These are phyloP conservation scores for Rhizodiscina lignyota DNA, from an alignment of 495 filamentous ascomycete genomes.

Conservation along the genomic window DNA sequence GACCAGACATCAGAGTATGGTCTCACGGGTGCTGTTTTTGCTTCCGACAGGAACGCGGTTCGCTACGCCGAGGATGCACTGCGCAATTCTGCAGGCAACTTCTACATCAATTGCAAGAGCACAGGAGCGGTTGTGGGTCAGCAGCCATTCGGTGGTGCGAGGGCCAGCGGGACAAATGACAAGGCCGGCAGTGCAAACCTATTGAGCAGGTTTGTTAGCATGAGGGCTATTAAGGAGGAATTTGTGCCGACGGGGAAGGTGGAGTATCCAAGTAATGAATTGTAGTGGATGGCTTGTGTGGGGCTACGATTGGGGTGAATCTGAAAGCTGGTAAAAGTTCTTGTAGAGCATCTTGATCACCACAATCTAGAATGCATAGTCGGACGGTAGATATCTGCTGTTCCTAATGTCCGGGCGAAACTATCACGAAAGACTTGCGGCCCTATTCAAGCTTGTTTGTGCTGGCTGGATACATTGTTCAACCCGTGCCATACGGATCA, in stretches of 20 bases:
- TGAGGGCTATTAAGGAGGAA: conserved; percentile 26
- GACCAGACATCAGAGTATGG: conserved; percentile 22
- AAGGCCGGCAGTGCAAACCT: conserved; percentile 25
- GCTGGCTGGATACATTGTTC: no score
- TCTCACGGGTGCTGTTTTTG: conserved; percentile 26
- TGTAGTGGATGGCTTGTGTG: conserved; percentile 2
- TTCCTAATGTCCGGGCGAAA: no score
- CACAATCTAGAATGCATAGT: no score
- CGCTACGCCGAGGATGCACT: conserved; percentile 22
- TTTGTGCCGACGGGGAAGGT: conserved; percentile 19
- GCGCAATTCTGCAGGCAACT: conserved; percentile 23
- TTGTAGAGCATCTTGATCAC: no score
- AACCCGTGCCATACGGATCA: no score
- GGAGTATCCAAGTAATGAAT: conserved; percentile 22
- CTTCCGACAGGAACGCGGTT: conserved; percentile 18
- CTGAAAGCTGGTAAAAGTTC: no score
- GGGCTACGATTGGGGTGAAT: no score
- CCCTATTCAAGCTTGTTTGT: no score
- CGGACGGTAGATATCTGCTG: no score
- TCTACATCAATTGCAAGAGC: conserved; percentile 26
- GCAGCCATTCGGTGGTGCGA: conserved; percentile 26
- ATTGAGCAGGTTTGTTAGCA: conserved; percentile 21
- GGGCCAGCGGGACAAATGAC: conserved; percentile 26
- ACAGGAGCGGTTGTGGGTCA: conserved; percentile 25
- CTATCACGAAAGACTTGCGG: no score